Percentiles rank a stretch among this genome's conserved stretches.
These are phyloP conservation scores for Trichomonascaceae sp. DNA, from an alignment of 1,139 yeast species.

Conservation along the genomic window DNA sequence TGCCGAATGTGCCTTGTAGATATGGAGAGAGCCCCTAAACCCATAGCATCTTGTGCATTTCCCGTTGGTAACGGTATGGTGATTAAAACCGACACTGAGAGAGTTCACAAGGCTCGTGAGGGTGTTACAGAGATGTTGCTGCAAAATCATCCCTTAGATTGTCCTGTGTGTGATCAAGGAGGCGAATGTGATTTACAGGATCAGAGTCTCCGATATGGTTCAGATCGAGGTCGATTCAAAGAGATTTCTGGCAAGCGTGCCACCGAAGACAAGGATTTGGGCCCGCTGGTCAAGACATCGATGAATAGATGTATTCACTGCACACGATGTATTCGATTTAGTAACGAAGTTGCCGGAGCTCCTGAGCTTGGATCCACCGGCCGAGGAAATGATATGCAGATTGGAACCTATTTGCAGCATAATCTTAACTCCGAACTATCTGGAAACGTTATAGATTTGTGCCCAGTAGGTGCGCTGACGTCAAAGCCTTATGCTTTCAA, in stretches of 20 bases:
- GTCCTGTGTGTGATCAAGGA: slow-evolving; percentile 93
- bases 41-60: slow-evolving; percentile 87
- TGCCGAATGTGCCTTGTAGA: slow-evolving; percentile 94
- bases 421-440: slow-evolving; percentile 81
- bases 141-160: slow-evolving; percentile 87
- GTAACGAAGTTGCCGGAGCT: slow-evolving; percentile 90
- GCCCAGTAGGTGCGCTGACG: slow-evolving; percentile 91
- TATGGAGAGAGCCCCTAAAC: slow-evolving; percentile 83
- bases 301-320: slow-evolving; percentile 95
- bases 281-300: slow-evolving; percentile 83
- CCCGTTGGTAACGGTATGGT: slow-evolving; percentile 90
- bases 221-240: slow-evolving; percentile 78
- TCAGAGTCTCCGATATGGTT: slow-evolving; percentile 76
- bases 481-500: slow-evolving; percentile 86
- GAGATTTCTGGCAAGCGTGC: slow-evolving; percentile 86
- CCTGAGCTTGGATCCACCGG: slow-evolving; percentile 87
- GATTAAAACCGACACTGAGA: slow-evolving; percentile 72
- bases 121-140: slow-evolving; percentile 86
- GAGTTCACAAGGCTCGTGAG: slow-evolving; percentile 80
- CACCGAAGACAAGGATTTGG: slow-evolving; percentile 83
- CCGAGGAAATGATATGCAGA: slow-evolving; percentile 88
- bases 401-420: slow-evolving; percentile 83
- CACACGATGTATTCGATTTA: slow-evolving; percentile 84
- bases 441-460: slow-evolving; percentile 81
- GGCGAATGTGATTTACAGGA: slow-evolving; percentile 93